phyloP scores from a whole-genome alignment of 768 basidiomycete genomes.

The Naematelia aurantialba region DNA sequence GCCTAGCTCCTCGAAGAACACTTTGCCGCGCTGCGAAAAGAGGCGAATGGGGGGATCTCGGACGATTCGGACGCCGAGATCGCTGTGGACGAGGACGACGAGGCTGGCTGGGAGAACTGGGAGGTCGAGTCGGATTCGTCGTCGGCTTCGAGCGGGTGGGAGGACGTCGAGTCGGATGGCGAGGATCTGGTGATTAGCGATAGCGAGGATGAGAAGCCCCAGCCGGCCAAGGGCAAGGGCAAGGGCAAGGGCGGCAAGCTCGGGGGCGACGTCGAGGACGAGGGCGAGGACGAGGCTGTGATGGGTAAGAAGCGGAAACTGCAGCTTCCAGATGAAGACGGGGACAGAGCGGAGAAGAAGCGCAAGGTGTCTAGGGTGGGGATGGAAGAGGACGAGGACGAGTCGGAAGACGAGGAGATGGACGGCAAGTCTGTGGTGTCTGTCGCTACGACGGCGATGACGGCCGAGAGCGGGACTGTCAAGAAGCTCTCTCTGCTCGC shows the following conservation, averaged over 20 bases:
- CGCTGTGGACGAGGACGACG: constrained; percentile 55
- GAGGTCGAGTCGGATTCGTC: constrained; percentile 60
- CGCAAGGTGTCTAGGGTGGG: constrained; percentile 12
- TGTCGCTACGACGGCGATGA: constrained; percentile 32
- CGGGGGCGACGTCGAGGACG: neutral
- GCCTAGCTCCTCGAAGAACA: constrained; percentile 81
- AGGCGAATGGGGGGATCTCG: constrained; percentile 53
- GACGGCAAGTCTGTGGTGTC: constrained; percentile 47
- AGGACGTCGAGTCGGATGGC: constrained; percentile 69
- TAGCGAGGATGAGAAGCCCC: constrained; percentile 69
- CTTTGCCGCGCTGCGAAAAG: constrained; percentile 66
- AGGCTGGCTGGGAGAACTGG: constrained; percentile 82
- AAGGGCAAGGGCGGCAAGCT: constrained; percentile 8
- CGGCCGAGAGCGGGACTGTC: constrained; percentile 37
- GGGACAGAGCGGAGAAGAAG: too few species aligned
- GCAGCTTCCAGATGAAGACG: constrained; percentile 18
- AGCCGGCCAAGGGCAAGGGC: constrained; percentile 22
- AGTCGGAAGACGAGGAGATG: constrained; percentile 34
- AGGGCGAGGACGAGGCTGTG: constrained; percentile 11
- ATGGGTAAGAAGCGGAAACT: constrained; percentile 25
- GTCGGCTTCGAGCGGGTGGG: constrained; percentile 64
- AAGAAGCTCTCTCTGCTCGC: constrained; percentile 48
- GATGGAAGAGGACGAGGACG: constrained; percentile 37
- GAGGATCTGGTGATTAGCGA: constrained; percentile 74
- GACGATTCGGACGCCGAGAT: constrained; percentile 52